phyloP scores from a whole-genome alignment of 257 asterid genomes.

The Penstemon eatonii region DNA sequence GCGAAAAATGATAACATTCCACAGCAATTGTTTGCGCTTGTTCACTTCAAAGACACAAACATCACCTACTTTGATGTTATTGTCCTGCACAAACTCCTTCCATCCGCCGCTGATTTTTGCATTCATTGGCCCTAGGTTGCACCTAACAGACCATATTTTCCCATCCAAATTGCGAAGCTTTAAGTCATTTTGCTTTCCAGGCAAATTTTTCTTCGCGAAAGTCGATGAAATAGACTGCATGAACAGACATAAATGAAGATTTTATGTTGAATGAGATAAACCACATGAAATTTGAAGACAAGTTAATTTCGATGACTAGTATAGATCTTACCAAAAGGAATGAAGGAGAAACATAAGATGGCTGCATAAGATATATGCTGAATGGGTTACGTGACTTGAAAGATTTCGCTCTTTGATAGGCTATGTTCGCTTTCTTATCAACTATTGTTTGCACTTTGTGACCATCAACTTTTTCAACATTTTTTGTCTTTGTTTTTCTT shows the following conservation, averaged over 20 bases:
- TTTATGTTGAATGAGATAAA: neutral
- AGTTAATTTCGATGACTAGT: neutral
- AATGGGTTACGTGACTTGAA: constrained; percentile 22
- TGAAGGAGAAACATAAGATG: constrained; percentile 2
- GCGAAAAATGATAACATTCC: constrained; percentile 17
- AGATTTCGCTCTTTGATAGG: constrained; percentile 24
- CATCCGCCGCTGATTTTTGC: constrained; percentile 9
- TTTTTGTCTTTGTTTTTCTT: neutral
- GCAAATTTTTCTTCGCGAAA: neutral
- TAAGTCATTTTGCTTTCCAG: neutral
- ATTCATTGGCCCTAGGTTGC: neutral
- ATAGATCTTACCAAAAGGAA: constrained; percentile 12
- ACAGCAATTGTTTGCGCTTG: neutral
- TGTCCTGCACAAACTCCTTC: constrained; percentile 34
- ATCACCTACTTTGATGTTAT: constrained; percentile 24
- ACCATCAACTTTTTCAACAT: neutral
- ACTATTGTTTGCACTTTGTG: neutral
- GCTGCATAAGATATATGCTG: constrained; percentile 29
- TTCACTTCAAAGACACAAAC: constrained; percentile 31
- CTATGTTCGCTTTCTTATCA: neutral
- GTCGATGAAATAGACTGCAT: neutral
- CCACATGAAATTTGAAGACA: neutral
- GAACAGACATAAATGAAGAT: neutral
- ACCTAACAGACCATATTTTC: constrained; percentile 19
- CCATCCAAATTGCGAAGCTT: neutral